Evolutionary conservation across 2,329 filamentous ascomycete genomes (phyloP).

Genomic region (Cordyceps farinosa): DNA sequence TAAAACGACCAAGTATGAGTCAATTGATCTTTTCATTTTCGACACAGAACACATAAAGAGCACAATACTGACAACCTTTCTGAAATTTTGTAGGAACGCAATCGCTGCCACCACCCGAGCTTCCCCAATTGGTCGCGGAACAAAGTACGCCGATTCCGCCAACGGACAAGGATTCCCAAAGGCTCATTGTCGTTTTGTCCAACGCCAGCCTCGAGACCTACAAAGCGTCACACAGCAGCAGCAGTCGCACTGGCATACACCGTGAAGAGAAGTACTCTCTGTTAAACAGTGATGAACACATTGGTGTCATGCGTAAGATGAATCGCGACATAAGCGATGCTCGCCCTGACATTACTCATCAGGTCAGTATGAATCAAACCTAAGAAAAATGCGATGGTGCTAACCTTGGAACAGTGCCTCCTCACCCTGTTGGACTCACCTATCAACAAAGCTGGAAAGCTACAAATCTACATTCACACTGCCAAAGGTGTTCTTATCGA

Average conservation of each 20-base stretch:
- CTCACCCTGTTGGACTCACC: constrained; percentile 96
- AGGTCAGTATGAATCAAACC: constrained; percentile 57
- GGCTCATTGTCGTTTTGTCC: constrained; percentile 91
- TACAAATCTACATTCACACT: constrained; percentile 98
- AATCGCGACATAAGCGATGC: constrained; percentile 97
- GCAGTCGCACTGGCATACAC: constrained; percentile 58
- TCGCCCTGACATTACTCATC: constrained; percentile 94
- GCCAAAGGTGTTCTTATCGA: constrained; percentile 96
- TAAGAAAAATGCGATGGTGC: not conserved
- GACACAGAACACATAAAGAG: not conserved
- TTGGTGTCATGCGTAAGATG: constrained; percentile 99
- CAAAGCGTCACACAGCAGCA: constrained; percentile 76
- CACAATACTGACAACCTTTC: not conserved
- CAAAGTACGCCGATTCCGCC: constrained; percentile 81
- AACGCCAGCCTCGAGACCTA: constrained; percentile 98
- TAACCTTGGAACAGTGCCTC: constrained; percentile 64
- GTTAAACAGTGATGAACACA: constrained; percentile 98
- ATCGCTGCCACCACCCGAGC: constrained; percentile 84
- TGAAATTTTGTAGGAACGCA: constrained; percentile 66
- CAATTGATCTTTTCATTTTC: constrained; percentile 2
- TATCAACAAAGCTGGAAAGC: constrained; percentile 95
- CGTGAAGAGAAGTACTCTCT: constrained; percentile 95
- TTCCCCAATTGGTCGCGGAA: constrained; percentile 90
- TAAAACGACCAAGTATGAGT: constrained; percentile 43
- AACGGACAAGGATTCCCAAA: constrained; percentile 84